Evolutionary conservation across 1,139 yeast genomes (phyloP).

Genomic region (Kodamaea ohmeri): DNA sequence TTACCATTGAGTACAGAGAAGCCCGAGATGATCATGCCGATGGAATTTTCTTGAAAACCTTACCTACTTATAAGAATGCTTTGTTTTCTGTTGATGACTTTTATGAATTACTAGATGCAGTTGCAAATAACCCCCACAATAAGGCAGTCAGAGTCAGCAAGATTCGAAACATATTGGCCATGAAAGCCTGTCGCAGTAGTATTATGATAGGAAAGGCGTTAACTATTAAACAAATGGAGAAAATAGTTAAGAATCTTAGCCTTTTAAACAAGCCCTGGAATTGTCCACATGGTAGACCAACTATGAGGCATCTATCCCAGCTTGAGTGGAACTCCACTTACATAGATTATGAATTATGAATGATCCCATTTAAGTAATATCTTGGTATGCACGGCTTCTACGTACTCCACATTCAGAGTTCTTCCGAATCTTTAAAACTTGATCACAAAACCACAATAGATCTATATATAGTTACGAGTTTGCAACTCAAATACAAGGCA

Average conservation of each 20-base stretch:
- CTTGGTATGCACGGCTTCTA: too few relatives aligned
- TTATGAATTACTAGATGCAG: conserved; percentile 66
- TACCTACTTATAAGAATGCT: conserved; percentile 73
- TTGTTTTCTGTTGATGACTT: conserved; percentile 68
- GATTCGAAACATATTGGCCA: conserved; percentile 79
- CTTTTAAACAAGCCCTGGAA: conserved; percentile 92
- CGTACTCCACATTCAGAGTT: too few relatives aligned
- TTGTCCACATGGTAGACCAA: conserved; percentile 98
- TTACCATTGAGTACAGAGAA: conserved; percentile 41
- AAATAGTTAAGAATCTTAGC: conserved; percentile 66
- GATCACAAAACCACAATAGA: too few relatives aligned
- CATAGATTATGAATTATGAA: conserved; percentile 13
- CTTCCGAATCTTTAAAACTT: too few relatives aligned
- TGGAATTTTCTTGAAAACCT: conserved; percentile 53
- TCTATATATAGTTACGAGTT: too few relatives aligned
- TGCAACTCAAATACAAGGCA: too few relatives aligned
- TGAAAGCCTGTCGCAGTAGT: conserved; percentile 91
- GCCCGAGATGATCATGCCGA: conserved; percentile 49
- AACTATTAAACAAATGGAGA: conserved; percentile 55
- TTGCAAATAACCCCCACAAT: conserved; percentile 35
- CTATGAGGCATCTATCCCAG: conserved; percentile 84
- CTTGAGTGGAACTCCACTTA: conserved; percentile 39
- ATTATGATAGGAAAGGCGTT: conserved; percentile 89
- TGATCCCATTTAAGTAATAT: too few relatives aligned
- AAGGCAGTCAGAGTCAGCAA: conserved; percentile 65